Base-by-base conservation (phyloP, 345 rosid species). In the Eutrema heterophyllum region DNA sequence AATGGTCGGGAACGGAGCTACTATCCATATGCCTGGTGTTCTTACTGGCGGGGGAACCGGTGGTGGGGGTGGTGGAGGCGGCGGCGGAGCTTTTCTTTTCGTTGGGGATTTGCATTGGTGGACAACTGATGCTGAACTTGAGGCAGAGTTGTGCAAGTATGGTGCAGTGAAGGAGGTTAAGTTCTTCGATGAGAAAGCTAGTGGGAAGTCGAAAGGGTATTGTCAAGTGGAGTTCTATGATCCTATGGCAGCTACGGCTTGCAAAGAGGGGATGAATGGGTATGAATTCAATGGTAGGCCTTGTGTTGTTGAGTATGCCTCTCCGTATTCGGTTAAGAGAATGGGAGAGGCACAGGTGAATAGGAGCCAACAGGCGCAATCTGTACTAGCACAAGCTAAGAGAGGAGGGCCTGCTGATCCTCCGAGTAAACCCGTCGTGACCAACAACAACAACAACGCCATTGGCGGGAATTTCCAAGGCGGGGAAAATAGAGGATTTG, bases 91-190 rank as follows among this genome's bases (percentile, higher is more conserved):
- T 0, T 80, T 83, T 69, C 75, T 92, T 72, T 92, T 88, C 75
- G 89, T 92, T 62, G 97, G 97, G 7, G 94, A 92, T 58, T 73
- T 92, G 84, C 96, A 89, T 79, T 92, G 94, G 97, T 92, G 97
- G 96, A 92, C 96, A 5, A 92, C 92, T 1, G 96, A 92, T 84
- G 90, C 89, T 0, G 94, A 92, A 63, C 81, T 92, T 50, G 96
- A 89, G 83, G 61, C 73, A 4, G 94, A 80, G 71, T 72, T 84
- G 50, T 85, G 83, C 76, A 83, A 88, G 80, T 89, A 85, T 74
- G 92, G 96, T 68, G 58, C 56, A 2, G 96, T 89, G 50, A 89
- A 92, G 68, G 94, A 88, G 83, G 84, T 92, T 7, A 92, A 89
- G 80, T 92, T 89, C 80, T 92, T 86, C 40, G 94, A 92, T 30